Conservation (phyloP, 2,329 filamentous ascomycete species). For the Cercospora brassicicola region DNA sequence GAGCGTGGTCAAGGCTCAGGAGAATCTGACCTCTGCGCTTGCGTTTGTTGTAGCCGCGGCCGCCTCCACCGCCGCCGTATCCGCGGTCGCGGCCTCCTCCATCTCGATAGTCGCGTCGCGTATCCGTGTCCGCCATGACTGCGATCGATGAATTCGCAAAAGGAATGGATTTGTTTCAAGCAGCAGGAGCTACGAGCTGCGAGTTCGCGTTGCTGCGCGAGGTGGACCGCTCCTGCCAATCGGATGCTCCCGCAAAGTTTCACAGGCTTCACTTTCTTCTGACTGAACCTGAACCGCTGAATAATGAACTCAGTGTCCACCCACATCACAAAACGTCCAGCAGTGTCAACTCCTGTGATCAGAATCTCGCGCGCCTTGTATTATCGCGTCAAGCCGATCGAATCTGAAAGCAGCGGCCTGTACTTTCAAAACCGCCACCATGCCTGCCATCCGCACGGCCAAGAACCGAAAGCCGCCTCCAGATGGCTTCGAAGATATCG, state of each 20-base stretch:
- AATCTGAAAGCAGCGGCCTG: background rate
- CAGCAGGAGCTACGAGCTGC: background rate
- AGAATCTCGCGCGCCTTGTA: background rate
- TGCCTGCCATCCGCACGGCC: slow-evolving; percentile 75
- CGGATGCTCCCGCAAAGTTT: background rate
- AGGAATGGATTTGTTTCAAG: slow-evolving; percentile 2
- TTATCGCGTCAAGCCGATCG: background rate
- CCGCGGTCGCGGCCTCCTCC: slow-evolving; percentile 20
- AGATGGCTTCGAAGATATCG: slow-evolving; percentile 83
- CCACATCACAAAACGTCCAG: slow-evolving; percentile 46
- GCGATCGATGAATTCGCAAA: background rate
- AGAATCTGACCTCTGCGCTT: slow-evolving; percentile 71
- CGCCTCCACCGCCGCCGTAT: slow-evolving; percentile 48
- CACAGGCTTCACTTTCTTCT: slow-evolving; percentile 7
- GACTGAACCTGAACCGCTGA: background rate
- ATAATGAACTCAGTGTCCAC: background rate
- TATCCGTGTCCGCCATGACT: slow-evolving; percentile 37
- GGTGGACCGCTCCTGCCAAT: background rate
- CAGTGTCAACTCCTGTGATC: background rate
- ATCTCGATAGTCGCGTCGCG: slow-evolving; percentile 34
- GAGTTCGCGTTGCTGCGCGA: background rate
- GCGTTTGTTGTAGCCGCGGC: slow-evolving; percentile 58
- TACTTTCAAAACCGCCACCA: slow-evolving; percentile 40
- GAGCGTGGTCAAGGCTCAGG: slow-evolving; percentile 19
- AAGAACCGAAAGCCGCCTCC: slow-evolving; percentile 80